Evolutionary conservation across 208 protist genomes (phyloP).

Genomic region (Crithidia bombi): DNA sequence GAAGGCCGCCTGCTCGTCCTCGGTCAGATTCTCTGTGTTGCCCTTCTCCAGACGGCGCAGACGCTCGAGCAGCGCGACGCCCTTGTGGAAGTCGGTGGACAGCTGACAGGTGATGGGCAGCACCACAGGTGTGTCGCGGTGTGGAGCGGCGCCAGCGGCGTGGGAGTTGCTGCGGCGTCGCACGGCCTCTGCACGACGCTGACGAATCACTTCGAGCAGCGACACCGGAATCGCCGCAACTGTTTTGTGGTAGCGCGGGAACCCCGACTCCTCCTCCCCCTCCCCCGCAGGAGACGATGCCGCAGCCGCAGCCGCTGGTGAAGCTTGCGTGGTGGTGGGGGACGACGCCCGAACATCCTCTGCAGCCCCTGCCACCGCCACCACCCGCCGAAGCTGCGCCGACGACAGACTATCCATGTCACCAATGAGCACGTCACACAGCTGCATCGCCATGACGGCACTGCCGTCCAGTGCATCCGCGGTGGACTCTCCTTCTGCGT

Average conservation of each 20-base stretch:
- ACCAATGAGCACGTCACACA: conserved; percentile 50
- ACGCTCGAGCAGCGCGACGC: conserved; percentile 50
- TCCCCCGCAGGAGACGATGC: background rate
- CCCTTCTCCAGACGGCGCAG: conserved; percentile 25
- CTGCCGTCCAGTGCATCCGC: background rate
- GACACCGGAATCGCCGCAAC: conserved; percentile 41
- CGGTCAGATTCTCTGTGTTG: conserved; percentile 1
- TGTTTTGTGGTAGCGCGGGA: conserved; percentile 25
- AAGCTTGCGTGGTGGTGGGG: background rate
- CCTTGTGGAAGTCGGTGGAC: conserved; percentile 85
- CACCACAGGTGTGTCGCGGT: conserved; percentile 25
- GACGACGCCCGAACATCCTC: conserved; percentile 8
- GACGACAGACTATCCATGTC: conserved; percentile 55
- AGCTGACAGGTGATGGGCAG: conserved; percentile 72
- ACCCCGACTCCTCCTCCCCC: background rate
- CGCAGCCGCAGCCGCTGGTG: background rate
- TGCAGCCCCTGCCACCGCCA: conserved; percentile 12
- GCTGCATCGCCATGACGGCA: conserved; percentile 10
- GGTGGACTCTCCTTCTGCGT: background rate
- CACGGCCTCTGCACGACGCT: conserved; percentile 13
- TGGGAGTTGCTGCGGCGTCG: background rate
- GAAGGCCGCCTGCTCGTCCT: conserved; percentile 6
- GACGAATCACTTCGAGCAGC: conserved; percentile 42
- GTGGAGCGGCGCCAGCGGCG: background rate
- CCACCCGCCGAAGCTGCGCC: conserved; percentile 9